Percentiles rank a stretch among this genome's conserved stretches.
Evolutionary conservation across 495 filamentous ascomycete species (phyloP).

Genomic region (Rusavskia elegans): DNA sequence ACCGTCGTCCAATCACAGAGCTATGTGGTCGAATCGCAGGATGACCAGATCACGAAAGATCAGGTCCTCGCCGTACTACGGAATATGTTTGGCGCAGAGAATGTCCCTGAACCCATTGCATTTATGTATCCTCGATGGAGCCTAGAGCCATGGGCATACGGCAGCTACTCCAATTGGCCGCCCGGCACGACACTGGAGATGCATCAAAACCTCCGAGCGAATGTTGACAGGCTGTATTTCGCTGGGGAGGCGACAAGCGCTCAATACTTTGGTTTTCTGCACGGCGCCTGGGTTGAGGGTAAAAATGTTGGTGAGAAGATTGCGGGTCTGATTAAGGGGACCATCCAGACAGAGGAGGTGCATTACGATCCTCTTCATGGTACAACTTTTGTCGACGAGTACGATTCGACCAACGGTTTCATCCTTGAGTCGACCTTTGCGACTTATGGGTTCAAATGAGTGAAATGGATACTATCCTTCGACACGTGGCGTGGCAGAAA

Average conservation of each 20-base stretch:
- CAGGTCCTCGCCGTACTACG: slow-evolving; percentile 47
- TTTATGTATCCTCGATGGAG: slow-evolving; percentile 64
- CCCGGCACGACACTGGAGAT: slow-evolving; percentile 45
- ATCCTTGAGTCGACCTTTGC: slow-evolving; percentile 16
- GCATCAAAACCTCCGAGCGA: slow-evolving; percentile 62
- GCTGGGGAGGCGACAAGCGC: slow-evolving; percentile 57
- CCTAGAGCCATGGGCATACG: slow-evolving; percentile 46
- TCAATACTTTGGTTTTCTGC: slow-evolving; percentile 58
- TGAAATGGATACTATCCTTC: no score
- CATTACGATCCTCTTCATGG: slow-evolving; percentile 21
- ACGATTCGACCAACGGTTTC: slow-evolving; percentile 18
- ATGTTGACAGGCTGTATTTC: slow-evolving; percentile 48
- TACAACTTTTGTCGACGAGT: slow-evolving; percentile 15
- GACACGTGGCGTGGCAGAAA: no score
- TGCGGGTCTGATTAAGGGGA: slow-evolving; percentile 16
- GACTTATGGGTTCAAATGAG: slow-evolving; percentile 3
- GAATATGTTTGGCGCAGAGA: slow-evolving; percentile 44
- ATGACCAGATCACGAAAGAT: slow-evolving; percentile 40
- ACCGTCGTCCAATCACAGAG: slow-evolving; percentile 46
- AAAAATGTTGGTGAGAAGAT: slow-evolving; percentile 34
- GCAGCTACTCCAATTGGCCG: slow-evolving; percentile 64
- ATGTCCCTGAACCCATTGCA: slow-evolving; percentile 48
- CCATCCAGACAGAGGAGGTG: slow-evolving; percentile 3
- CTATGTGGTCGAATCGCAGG: slow-evolving; percentile 49
- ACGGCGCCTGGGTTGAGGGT: slow-evolving; percentile 51